These are phyloP conservation scores for Echinosophora koreensis DNA, from an alignment of 306 rosid species.

Conservation along the genomic window DNA sequence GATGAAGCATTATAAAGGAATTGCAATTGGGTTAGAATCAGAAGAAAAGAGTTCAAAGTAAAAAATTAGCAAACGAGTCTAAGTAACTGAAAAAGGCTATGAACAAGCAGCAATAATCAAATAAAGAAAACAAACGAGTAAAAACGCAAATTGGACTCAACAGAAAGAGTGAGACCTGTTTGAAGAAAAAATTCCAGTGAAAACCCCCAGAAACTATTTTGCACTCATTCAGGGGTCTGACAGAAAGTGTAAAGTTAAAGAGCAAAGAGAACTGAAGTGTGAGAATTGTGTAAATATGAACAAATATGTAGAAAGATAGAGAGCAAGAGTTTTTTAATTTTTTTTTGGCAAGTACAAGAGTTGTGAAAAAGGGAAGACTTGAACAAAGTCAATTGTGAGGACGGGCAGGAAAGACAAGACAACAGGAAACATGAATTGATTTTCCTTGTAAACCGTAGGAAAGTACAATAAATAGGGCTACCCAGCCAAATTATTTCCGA, in stretches of 20 bases:
- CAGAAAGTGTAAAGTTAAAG: not conserved
- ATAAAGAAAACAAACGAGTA: not conserved
- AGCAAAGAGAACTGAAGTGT: not conserved
- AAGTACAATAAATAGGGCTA: too few relatives aligned
- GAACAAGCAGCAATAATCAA: conserved; percentile 7
- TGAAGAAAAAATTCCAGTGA: conserved; percentile 29
- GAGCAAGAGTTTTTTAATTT: too few relatives aligned
- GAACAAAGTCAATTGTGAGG: conserved; percentile 18
- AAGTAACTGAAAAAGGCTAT: conserved; percentile 10
- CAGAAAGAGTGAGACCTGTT: conserved; percentile 36
- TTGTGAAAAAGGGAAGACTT: not conserved
- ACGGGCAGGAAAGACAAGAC: not conserved
- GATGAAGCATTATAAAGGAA: conserved; percentile 13
- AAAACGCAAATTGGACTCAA: not conserved
- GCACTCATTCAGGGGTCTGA: conserved; percentile 5
- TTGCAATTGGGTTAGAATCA: not conserved
- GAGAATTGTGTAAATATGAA: not conserved
- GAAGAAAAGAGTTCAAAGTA: not conserved
- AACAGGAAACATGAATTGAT: too few relatives aligned
- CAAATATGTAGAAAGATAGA: not conserved
- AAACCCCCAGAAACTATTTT: too few relatives aligned
- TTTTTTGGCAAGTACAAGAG: not conserved
- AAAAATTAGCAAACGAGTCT: not conserved
- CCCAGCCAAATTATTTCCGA: too few relatives aligned
- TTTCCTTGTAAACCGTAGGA: too few relatives aligned